Evolutionary conservation across 768 basidiomycete species (phyloP).

Genomic region (Scleroderma bovista): DNA sequence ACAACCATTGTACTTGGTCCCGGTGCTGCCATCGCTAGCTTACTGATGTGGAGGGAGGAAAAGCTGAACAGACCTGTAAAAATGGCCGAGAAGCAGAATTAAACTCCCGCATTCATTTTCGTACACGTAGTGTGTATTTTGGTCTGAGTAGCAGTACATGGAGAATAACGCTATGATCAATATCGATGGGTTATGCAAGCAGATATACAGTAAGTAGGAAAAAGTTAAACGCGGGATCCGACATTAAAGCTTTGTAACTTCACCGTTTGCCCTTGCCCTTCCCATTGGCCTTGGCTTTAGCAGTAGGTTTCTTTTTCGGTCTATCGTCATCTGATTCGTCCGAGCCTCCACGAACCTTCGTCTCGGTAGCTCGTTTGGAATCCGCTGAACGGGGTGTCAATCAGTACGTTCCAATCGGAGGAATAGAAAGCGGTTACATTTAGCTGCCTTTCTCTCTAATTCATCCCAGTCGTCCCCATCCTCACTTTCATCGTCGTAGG

Average conservation of each 20-base stretch:
- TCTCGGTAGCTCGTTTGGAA: conserved; percentile 40
- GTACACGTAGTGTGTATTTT: background rate
- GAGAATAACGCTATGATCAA: conserved; percentile 1
- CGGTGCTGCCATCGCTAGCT: conserved; percentile 45
- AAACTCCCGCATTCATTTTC: background rate
- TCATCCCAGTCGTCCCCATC: conserved; percentile 96
- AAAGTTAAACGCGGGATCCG: conserved; percentile 1
- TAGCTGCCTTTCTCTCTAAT: conserved; percentile 85
- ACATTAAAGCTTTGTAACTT: conserved; percentile 20
- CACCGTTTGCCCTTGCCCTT: conserved; percentile 37
- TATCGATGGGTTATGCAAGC: background rate
- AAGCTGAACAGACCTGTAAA: conserved; percentile 14
- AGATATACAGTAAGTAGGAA: conserved; percentile 5
- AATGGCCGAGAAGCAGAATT: background rate
- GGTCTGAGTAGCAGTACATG: conserved; percentile 4
- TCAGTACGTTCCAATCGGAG: background rate
- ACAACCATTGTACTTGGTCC: conserved; percentile 42
- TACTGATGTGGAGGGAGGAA: conserved; percentile 46
- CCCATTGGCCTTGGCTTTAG: conserved; percentile 35
- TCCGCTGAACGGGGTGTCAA: conserved; percentile 34
- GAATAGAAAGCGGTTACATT: conserved; percentile 45
- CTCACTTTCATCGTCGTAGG: conserved; percentile 58
- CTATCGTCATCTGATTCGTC: conserved; percentile 49
- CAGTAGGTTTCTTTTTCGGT: conserved; percentile 35
- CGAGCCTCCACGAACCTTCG: conserved; percentile 37